phyloP scores from a whole-genome alignment of 441 rosid genomes.

The Theobroma grandiflorum region DNA sequence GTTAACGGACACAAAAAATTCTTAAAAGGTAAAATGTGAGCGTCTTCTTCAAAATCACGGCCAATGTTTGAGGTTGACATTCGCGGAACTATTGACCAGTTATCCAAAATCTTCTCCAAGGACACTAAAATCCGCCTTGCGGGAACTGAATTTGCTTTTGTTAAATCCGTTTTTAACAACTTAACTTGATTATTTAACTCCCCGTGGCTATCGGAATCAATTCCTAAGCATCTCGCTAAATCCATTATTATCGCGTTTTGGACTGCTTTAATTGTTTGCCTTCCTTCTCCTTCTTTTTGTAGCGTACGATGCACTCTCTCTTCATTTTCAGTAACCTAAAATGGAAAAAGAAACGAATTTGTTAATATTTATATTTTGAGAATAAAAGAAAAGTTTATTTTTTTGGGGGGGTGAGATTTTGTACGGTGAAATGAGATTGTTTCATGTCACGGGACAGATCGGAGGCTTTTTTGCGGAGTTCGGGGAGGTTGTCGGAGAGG shows the following conservation, averaged over 20 bases:
- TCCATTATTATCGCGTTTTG: slow-evolving; percentile 55
- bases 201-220: slow-evolving; percentile 33
- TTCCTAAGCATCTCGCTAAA: slow-evolving; percentile 49
- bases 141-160: slow-evolving; percentile 24
- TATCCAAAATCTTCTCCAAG: slow-evolving; percentile 41
- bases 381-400: neutral
- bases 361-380: neutral
- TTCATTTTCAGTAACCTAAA: slow-evolving; percentile 50
- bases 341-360: neutral
- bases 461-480: slow-evolving; percentile 41
- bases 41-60: slow-evolving; percentile 42
- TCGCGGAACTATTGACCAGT: slow-evolving; percentile 35
- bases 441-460: slow-evolving; percentile 51
- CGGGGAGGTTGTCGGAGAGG: slow-evolving; percentile 31
- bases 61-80: slow-evolving; percentile 19
- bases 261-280: slow-evolving; percentile 43
- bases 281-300: slow-evolving; percentile 47
- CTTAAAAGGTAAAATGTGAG: slow-evolving; percentile 45
- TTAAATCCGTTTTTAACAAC: slow-evolving; percentile 36
- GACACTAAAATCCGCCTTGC: slow-evolving; percentile 41
- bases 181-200: slow-evolving; percentile 43
- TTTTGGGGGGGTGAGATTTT: neutral
- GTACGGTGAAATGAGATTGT: slow-evolving; percentile 37
- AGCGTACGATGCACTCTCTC: slow-evolving; percentile 42
- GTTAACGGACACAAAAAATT: slow-evolving; percentile 54